phyloP scores from a whole-genome alignment of 305 asterid species.

The Ajuga reptans region DNA sequence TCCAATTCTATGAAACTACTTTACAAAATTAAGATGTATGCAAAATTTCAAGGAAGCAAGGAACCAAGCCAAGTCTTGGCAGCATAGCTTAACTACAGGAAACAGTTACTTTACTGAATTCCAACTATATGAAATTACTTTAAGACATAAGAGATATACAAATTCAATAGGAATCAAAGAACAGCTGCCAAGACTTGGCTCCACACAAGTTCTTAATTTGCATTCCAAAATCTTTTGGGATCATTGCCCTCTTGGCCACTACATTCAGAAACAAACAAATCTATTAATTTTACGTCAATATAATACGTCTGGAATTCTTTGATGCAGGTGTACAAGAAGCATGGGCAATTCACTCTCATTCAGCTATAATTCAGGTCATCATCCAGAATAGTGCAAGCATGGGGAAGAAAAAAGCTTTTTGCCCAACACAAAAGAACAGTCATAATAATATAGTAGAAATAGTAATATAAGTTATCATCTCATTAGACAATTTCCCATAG shows the following conservation, averaged over 20 bases:
- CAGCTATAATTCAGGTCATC: slow-evolving; percentile 3
- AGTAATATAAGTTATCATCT: neutral
- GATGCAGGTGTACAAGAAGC: neutral
- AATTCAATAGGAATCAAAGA: neutral
- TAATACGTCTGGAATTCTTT: neutral
- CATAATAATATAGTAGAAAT: neutral
- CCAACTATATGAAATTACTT: neutral
- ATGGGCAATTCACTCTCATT: neutral
- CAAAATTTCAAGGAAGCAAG: neutral
- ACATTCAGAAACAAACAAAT: neutral
- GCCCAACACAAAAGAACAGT: neutral
- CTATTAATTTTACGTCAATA: neutral
- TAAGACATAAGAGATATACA: neutral
- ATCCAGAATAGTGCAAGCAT: neutral
- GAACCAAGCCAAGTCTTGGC: neutral
- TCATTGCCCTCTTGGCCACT: neutral
- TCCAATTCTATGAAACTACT: neutral
- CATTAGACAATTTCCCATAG: slow-evolving; percentile 9
- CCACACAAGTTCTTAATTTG: neutral
- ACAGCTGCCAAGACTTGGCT: slow-evolving; percentile 2
- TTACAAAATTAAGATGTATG: neutral
- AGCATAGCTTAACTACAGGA: neutral
- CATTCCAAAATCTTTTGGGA: slow-evolving; percentile 11
- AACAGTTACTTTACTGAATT: neutral
- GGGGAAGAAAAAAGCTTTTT: neutral